Base-by-base conservation (phyloP, 2,329 filamentous ascomycete genomes). In the Pseudohalonectria lignicola region DNA sequence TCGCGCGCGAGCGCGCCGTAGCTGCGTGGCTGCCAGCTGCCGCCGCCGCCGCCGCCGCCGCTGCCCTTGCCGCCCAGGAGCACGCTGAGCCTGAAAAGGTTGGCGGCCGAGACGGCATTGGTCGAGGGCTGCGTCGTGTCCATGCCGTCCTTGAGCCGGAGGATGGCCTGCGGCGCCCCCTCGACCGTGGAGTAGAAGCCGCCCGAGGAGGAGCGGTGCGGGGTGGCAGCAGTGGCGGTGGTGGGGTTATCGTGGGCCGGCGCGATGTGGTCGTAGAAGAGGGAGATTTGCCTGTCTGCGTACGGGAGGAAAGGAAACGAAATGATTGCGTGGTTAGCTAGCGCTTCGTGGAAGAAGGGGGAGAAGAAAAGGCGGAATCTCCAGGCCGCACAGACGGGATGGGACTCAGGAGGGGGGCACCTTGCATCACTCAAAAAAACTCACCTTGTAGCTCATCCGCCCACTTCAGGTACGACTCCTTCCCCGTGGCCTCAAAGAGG, bases 71-170 rank as follows among this genome's bases (percentile, higher is more conserved):
- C 77, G 34, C 76, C 73, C 0, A 94, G 66, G 2, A 94, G 56
- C 5, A 71, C 71, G 11, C 76, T 76, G 4, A 96, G 73, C 1
- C 86, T 79, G 60, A 92, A 83, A n/a, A 96, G 66, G 53, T 96
- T 96, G 13, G 76, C 72, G 0, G 86, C 84, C n/a, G 83, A 82
- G 5, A 90, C 74, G 29, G 86, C 86, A 54, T 98, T 98, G 37
- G 85, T 82, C 0, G 86, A 92, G 1, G 92, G 92, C 43, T 92
- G 82, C 2, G 86, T 81, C 5, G 86, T 86, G 57, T 98, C 92
- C 73, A 95, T 95, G 46, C 87, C 92, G 45, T 93, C 86, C 61
- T 98, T 98, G 36, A 95, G 73, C 18, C 90, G 81, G 43, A 96
- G 74, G 42, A 95, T 80, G 20, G 82, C 72, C 50, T 87, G 76